Evolutionary conservation across 306 rosid genomes (phyloP), one percentile per base, ranked within the genome.

Genomic region (Pterocarpus santalinus): DNA sequence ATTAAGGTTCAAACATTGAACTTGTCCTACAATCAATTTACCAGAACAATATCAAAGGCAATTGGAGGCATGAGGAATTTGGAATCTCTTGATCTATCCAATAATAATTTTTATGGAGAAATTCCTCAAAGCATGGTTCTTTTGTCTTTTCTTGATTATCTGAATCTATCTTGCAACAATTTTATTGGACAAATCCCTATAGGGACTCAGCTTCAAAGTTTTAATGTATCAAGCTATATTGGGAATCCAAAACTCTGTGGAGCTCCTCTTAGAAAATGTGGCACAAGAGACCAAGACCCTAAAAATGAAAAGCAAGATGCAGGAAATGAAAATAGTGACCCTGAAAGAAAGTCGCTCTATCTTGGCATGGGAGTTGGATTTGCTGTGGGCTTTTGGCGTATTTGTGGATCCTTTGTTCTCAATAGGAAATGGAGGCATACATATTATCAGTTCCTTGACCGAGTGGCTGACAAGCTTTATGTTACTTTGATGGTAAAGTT

Each of bases 11-110:
- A n/a, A 52, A 41, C 34, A 0, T 44, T 75, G 69, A 75, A 61
- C 55, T 41, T 75, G 36, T 64, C 80, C 9, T 1, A 9, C 0
- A 75, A 75, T 75, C 53, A 30, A 30, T 61, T 43, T 2, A 75
- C 2, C 0, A 70, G 79, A 32, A 41, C 5, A 30, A 13, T 73
- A 39, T 15, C 57, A 2, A 12, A 13, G 1, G 6, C 3, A 9
- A 5, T 73, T 38, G 62, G 75, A 22, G 46, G 33, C 49, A 34
- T 73, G 53, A 38, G 36, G 8, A 6, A n/a, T 15, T 8, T 75
- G 0, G 61, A 75, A 44, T 75, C 80, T 44, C 69, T 75, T 43
- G 79, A 75, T 60, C 46, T 75, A 17, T 60, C 79, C 4, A 28
- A 61, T 30, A 62, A 75, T 9, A 51, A 63, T 9, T 7, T 73